Base-by-base conservation (phyloP, 2,329 filamentous ascomycete species). In the Botrytis pseudocinerea region DNA sequence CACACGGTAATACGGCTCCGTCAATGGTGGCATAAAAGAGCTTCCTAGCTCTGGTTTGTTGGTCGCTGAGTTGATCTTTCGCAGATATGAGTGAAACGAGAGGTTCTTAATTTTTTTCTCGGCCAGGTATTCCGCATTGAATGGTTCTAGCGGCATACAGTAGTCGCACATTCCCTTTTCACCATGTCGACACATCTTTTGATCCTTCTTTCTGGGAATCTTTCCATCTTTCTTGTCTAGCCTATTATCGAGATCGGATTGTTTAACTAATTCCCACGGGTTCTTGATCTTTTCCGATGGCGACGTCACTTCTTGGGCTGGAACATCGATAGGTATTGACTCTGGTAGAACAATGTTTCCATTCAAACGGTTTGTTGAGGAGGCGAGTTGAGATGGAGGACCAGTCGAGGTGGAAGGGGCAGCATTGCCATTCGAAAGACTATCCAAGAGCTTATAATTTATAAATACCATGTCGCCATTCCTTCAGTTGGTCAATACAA, bases 51-150 rank as follows among this genome's bases (percentile, higher is more conserved):
- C 95, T 46, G 95, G 93, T 82, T 97, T 98, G 84, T 99, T 99
- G 76, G 97, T 98, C 22, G 94, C 92, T 22, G 94, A 91, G 83
- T 99, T 99, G 83, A 97, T 91, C 82, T 99, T 99, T 77, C 95
- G 91, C 63, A 99, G 87, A 82, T 98, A 91, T 7, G 95, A 93
- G 83, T 99, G 96, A 84, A 98, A 98, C 0, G 96, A 98, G 42
- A 96, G 87, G 82, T 99, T 97, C 83, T 99, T 99, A 87, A 99
- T 98, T 87, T 98, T 98, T 86, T 95, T 97, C 78, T 99, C 95
- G 44, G 90, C 89, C 28, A 99, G 87, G 79, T 98, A 98, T 72
- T 90, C 90, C n/a, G 92, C 83, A 80, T 97, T 91, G 83, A 97
- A 99, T 0, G 96, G 96, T 80, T 99, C 96, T 69, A 98, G 84